Base-by-base conservation (phyloP, 345 rosid genomes). In the Lepidium aucheri region DNA sequence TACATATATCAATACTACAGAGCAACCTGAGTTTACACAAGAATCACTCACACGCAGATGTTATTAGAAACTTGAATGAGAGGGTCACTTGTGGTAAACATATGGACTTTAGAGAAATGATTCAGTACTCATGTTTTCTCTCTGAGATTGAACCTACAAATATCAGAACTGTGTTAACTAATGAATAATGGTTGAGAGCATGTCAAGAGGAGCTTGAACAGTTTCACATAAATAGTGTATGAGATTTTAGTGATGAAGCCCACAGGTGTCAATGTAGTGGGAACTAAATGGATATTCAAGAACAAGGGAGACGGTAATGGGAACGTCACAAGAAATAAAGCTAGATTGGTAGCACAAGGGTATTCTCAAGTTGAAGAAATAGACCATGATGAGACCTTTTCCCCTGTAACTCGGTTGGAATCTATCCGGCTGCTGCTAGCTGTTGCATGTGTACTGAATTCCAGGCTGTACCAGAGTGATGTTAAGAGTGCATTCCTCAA, bases 141-240 rank as follows among this genome's bases (percentile, higher is more conserved):
- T n/a, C n/a, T n/a, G n/a, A n/a, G n/a, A n/a, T n/a, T n/a, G n/a
- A n/a, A n/a, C n/a, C n/a, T n/a, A n/a, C n/a, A 6, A 9, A 41
- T 1, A 2, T 7, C 0, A 2, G n/a, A n/a, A n/a, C 9, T 0
- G 17, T 17, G 6, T 1, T 41, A 0, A 17, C 2, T 0, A 17
- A 41, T 41, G 45, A 41, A 7, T 41, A 13, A 2, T 41, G 45
- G 45, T 41, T 5, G 2, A 0, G 8, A 1, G 17, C 45, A 0
- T 41, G 18, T 11, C 17, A 41, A 2, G 18, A 41, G 6, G 45
- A 41, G 17, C 2, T 41, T 0, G 2, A 41, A 0, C 45, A 14
- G 17, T 14, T 41, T 2, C 2, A 3, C 3, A 6, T 16, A 2
- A 0, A 41, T 14, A 9, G 7, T n/a, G n/a, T n/a, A n/a, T n/a